These are phyloP conservation scores for Tuber melanosporum DNA, from an alignment of 495 filamentous ascomycete species.

Conservation along the genomic window DNA sequence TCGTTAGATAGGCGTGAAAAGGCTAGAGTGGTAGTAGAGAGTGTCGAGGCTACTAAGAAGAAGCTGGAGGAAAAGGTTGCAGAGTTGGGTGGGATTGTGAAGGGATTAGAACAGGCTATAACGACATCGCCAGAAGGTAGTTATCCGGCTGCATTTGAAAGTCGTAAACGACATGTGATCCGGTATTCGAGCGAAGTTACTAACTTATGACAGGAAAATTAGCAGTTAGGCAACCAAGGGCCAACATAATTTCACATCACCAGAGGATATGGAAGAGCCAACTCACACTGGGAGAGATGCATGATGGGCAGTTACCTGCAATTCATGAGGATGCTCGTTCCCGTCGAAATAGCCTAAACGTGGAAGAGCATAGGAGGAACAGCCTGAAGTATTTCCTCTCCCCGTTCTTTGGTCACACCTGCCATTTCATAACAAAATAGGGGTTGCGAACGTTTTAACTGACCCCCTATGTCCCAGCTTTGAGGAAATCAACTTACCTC, in stretches of 20 bases:
- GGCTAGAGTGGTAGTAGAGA: slow-evolving; percentile 46
- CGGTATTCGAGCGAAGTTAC: slow-evolving; percentile 7
- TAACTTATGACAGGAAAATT: slow-evolving; percentile 11
- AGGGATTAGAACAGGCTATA: slow-evolving; percentile 49
- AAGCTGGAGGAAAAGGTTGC: slow-evolving; percentile 63
- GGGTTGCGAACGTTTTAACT: slow-evolving; percentile 3
- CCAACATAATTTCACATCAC: slow-evolving; percentile 32
- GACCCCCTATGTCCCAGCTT: slow-evolving; percentile 21
- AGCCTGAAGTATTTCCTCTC: slow-evolving; percentile 28
- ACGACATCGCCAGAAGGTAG: slow-evolving; percentile 27
- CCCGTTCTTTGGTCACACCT: neutral
- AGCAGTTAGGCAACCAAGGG: slow-evolving; percentile 18
- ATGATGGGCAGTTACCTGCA: slow-evolving; percentile 66
- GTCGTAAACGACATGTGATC: slow-evolving; percentile 6
- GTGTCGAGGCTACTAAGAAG: slow-evolving; percentile 60
- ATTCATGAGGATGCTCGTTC: slow-evolving; percentile 62
- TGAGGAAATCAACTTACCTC: slow-evolving; percentile 34
- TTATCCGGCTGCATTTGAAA: neutral
- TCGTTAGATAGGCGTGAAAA: slow-evolving; percentile 54
- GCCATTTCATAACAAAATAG: neutral
- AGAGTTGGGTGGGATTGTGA: slow-evolving; percentile 60
- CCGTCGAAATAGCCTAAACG: slow-evolving; percentile 29
- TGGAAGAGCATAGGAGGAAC: slow-evolving; percentile 26
- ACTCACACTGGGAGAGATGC: slow-evolving; percentile 44
- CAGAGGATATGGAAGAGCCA: slow-evolving; percentile 50